A percentile compares a stretch with the other conserved stretches of the same genome.
Conservation (phyloP, 306 rosid genomes). For the Pterocarpus macrocarpus region DNA sequence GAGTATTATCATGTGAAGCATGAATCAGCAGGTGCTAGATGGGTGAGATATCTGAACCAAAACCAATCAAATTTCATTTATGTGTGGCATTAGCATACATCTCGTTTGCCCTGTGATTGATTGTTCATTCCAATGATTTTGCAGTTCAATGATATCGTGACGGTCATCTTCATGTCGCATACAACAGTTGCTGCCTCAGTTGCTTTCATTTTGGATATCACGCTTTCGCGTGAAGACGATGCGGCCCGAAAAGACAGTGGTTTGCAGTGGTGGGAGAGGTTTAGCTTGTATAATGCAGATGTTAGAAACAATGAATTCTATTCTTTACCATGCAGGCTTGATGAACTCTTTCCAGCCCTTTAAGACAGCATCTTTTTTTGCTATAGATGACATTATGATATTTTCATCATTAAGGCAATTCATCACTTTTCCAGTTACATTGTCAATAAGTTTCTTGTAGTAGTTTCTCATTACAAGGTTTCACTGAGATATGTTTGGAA, state of each 20-base stretch:
- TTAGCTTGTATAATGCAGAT: constrained; percentile 66
- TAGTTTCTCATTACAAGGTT: not conserved
- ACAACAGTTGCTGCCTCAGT: constrained; percentile 74
- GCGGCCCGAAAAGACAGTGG: constrained; percentile 61
- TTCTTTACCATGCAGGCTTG: constrained; percentile 64
- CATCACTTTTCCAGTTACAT: no score
- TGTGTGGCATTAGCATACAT: not conserved
- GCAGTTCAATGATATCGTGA: constrained; percentile 65
- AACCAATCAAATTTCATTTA: constrained; percentile 16
- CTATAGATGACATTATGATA: no score
- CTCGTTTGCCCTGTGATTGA: not conserved
- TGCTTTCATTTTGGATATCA: constrained; percentile 68
- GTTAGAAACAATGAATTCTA: constrained; percentile 78
- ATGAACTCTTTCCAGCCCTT: constrained; percentile 63
- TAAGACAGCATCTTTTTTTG: constrained; percentile 8
- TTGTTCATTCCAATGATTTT: constrained; percentile 4
- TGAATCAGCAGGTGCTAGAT: constrained; percentile 53
- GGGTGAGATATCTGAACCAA: constrained; percentile 64
- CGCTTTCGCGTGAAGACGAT: constrained; percentile 59
- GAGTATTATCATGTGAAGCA: constrained; percentile 65
- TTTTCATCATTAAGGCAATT: not conserved
- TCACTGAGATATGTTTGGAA: not conserved
- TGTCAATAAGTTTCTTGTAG: not conserved
- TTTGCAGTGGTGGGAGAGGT: constrained; percentile 81
- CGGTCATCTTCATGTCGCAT: constrained; percentile 76